These are phyloP conservation scores for Medicago lupulina DNA, from an alignment of 306 rosid species.

Conservation along the genomic window DNA sequence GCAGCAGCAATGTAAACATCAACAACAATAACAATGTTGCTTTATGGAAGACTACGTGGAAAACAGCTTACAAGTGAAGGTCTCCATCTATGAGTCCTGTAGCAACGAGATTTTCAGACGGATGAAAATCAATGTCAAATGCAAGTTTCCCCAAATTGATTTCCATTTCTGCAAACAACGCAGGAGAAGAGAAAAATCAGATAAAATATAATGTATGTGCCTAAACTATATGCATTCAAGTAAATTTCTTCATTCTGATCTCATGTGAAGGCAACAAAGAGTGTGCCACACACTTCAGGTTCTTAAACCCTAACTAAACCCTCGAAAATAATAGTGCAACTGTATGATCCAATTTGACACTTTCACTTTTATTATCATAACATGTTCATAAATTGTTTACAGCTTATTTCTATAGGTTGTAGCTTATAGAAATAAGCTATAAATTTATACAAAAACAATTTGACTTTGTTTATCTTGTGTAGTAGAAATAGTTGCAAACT, in stretches of 20 bases:
- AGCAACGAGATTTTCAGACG: constrained; percentile 64
- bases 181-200: not conserved
- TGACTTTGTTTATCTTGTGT: not conserved
- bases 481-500: not conserved
- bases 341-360: not conserved
- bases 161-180: constrained; percentile 56
- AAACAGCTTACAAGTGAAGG: constrained; percentile 65
- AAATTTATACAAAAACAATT: not conserved
- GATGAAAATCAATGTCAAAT: constrained; percentile 84
- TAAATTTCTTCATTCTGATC: not conserved
- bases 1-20: not conserved
- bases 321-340: not conserved
- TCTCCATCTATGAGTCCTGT: constrained; percentile 71
- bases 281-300: not conserved
- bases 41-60: not conserved
- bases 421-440: no score
- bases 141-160: constrained; percentile 67
- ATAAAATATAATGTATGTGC: not conserved
- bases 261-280: not conserved
- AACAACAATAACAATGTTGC: not conserved
- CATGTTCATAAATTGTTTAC: no score
- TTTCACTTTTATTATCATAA: not conserved
- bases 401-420: no score
- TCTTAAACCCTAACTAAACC: constrained; percentile 13
- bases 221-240: not conserved